Evolutionary conservation across 2,329 filamentous ascomycete species (phyloP).

Genomic region (Sporothrix euskadiensis): DNA sequence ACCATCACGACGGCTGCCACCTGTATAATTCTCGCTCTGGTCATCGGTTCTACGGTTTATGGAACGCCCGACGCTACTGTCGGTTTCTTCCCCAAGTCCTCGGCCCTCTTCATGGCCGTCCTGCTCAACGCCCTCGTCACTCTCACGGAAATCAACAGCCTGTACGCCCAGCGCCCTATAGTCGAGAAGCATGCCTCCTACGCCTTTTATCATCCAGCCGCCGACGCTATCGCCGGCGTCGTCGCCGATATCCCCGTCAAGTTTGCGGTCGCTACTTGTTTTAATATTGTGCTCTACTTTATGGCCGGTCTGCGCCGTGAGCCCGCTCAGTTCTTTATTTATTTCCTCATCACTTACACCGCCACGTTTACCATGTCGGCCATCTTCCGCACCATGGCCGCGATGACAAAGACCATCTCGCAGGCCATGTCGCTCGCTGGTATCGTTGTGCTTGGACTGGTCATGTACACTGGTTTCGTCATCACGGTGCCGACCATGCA

Average conservation of each 20-base stretch:
- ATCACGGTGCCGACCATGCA: slow-evolving; percentile 63
- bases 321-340: slow-evolving; percentile 80
- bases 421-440: slow-evolving; percentile 63
- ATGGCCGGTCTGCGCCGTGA: slow-evolving; percentile 77
- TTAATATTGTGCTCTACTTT: slow-evolving; percentile 83
- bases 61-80: slow-evolving; percentile 34
- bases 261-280: slow-evolving; percentile 68
- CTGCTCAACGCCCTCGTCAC: slow-evolving; percentile 82
- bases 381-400: slow-evolving; percentile 80
- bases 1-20: slow-evolving; percentile 79
- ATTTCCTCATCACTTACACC: slow-evolving; percentile 72
- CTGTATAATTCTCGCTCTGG: slow-evolving; percentile 59
- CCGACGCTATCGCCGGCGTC: slow-evolving; percentile 83
- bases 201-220: slow-evolving; percentile 89
- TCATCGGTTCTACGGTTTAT: slow-evolving; percentile 32
- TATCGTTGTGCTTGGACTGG: slow-evolving; percentile 62
- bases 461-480: slow-evolving; percentile 71
- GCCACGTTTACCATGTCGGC: slow-evolving; percentile 79
- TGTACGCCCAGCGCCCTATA: slow-evolving; percentile 86
- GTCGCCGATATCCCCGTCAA: slow-evolving; percentile 84
- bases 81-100: slow-evolving; percentile 62
- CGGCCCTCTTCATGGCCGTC: slow-evolving; percentile 82
- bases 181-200: slow-evolving; percentile 88
- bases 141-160: slow-evolving; percentile 78
- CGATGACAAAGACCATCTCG: slow-evolving; percentile 67